Percentiles rank a stretch among this genome's conserved stretches.
phyloP scores from a whole-genome alignment of 2,329 filamentous ascomycete genomes.

The Epichloe sp. region DNA sequence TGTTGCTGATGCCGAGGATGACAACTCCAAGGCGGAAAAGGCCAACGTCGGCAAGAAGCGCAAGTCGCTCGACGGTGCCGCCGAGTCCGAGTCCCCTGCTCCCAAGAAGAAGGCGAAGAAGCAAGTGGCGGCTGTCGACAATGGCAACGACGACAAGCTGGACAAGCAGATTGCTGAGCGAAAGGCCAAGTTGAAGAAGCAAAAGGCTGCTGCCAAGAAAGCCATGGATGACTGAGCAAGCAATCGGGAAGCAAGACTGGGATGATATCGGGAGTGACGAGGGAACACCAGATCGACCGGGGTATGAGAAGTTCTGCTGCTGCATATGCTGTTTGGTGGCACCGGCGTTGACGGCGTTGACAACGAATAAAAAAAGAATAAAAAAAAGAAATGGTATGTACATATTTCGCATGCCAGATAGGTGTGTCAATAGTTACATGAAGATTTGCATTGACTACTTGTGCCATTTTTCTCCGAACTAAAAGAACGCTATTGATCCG shows the following conservation, averaged over 20 bases:
- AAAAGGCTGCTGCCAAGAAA: slow-evolving; percentile 43
- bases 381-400: slow-evolving; percentile 6
- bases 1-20: slow-evolving; percentile 47
- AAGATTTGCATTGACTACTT: background rate
- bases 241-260: slow-evolving; percentile 1
- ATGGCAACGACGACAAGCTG: slow-evolving; percentile 38
- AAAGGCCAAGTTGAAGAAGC: slow-evolving; percentile 44
- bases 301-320: slow-evolving; percentile 3
- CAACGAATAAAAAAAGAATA: background rate
- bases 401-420: slow-evolving; percentile 1
- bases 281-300: background rate
- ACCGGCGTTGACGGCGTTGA: slow-evolving; percentile 19
- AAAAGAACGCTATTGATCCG: background rate
- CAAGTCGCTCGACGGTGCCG: slow-evolving; percentile 31
- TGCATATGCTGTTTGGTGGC: slow-evolving; percentile 10
- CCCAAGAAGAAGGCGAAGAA: slow-evolving; percentile 26
- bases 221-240: slow-evolving; percentile 27
- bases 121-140: slow-evolving; percentile 21
- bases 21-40: slow-evolving; percentile 36
- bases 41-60: slow-evolving; percentile 54
- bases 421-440: background rate
- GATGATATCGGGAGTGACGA: background rate
- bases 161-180: slow-evolving; percentile 47
- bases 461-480: background rate
- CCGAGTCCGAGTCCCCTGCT: slow-evolving; percentile 28